These are phyloP conservation scores for Russula compacta DNA, from an alignment of 768 basidiomycete species.

Conservation along the genomic window DNA sequence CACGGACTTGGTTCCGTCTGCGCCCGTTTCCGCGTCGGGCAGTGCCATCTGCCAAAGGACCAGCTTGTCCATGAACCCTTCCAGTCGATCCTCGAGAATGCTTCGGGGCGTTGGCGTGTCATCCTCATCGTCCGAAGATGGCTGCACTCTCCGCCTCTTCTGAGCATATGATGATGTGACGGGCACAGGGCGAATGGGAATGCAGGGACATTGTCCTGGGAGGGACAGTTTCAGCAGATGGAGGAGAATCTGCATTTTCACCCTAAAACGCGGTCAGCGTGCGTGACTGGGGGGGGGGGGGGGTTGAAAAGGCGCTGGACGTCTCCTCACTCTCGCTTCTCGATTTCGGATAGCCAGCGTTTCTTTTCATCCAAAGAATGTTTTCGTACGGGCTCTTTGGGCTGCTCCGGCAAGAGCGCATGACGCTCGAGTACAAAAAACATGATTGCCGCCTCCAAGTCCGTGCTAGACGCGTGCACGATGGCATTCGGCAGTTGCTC, in stretches of 20 bases:
- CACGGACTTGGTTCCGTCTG: conserved; percentile 14
- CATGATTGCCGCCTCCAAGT: conserved; percentile 27
- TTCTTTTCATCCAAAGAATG: conserved; percentile 27
- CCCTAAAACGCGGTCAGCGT: conserved; percentile 32
- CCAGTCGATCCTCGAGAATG: conserved; percentile 50
- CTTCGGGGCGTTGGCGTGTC: conserved; percentile 12
- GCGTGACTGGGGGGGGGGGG: not conserved
- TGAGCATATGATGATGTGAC: conserved; percentile 7
- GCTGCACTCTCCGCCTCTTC: conserved; percentile 20
- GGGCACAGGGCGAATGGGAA: conserved; percentile 19
- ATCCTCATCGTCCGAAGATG: conserved; percentile 16
- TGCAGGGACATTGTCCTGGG: conserved; percentile 34
- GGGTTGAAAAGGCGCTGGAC: conserved; percentile 18
- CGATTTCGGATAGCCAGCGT: conserved; percentile 25
- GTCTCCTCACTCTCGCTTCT: conserved; percentile 41
- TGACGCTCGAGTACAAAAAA: conserved; percentile 8
- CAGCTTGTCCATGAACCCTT: conserved; percentile 61
- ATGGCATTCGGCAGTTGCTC: conserved; percentile 30
- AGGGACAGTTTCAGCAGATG: conserved; percentile 58
- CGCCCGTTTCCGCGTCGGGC: conserved; percentile 28
- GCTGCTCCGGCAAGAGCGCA: conserved; percentile 15
- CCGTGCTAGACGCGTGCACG: conserved; percentile 1
- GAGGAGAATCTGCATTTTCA: conserved; percentile 67
- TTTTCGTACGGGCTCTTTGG: conserved; percentile 8
- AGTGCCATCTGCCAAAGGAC: conserved; percentile 62